Evolutionary conservation across 805 yeast genomes (phyloP).

Genomic region (Spathaspora arborariae): DNA sequence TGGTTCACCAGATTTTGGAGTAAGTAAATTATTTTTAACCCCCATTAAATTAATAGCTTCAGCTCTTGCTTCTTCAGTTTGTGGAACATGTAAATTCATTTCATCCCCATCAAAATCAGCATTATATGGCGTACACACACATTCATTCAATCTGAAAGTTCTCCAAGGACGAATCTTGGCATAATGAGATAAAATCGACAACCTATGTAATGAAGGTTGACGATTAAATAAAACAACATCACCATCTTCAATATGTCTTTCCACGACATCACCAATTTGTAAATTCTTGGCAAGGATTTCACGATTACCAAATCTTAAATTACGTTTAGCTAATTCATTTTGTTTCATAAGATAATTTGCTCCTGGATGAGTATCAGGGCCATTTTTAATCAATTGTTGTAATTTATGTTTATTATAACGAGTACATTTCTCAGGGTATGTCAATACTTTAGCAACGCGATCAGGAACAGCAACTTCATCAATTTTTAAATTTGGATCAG

Average conservation of each 20-base stretch:
- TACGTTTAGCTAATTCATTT: conserved; percentile 82
- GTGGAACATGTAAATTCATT: conserved; percentile 98
- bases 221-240: conserved; percentile 94
- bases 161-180: conserved; percentile 98
- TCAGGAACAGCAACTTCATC: conserved; percentile 99
- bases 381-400: conserved; percentile 70
- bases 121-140: conserved; percentile 98
- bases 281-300: conserved; percentile 70
- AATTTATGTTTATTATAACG: conserved; percentile 79
- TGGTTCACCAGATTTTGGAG: conserved; percentile 98
- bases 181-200: conserved; percentile 90
- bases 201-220: conserved; percentile 95
- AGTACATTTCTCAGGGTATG: conserved; percentile 94
- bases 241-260: conserved; percentile 95
- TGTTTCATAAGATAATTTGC: conserved; percentile 87
- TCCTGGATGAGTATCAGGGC: conserved; percentile 91
- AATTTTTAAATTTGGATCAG: conserved; percentile 91
- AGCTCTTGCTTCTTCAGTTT: conserved; percentile 97
- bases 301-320: conserved; percentile 85
- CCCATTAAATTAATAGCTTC: conserved; percentile 99
- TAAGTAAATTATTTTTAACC: conserved; percentile 87
- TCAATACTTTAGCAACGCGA: conserved; percentile 89
- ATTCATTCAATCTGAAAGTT: conserved; percentile 92
- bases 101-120: conserved; percentile 99
- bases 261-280: conserved; percentile 88